Base-by-base conservation (phyloP, 2,329 filamentous ascomycete species). In the Uncinocarpus reesii region DNA sequence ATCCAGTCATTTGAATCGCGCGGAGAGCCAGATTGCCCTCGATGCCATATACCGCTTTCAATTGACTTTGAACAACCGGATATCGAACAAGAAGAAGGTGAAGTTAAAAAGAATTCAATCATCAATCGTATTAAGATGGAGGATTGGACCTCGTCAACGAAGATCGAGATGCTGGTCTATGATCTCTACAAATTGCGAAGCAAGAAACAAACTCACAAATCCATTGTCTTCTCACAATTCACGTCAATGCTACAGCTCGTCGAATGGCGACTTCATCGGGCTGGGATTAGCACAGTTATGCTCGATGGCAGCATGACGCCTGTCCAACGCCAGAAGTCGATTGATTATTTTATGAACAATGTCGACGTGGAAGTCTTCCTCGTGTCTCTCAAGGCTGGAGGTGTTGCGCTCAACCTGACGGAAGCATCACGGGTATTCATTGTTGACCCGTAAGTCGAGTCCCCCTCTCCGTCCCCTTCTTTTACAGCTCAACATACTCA, bases 81-180 rank as follows among this genome's bases (percentile, higher is more conserved):
- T 56, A 89, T 95, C 47, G 89, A 95, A 66, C 89, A 95, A 65
- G 86, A 95, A 53, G 85, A 90, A 63, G 76, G 80, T 1, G 70
- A 81, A 5, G 81, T 95, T 51, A 95, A 95, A 76, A 95, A 95
- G 69, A 89, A 81, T 11, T 95, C 88, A 1, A 98, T 98, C 65
- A 93, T 96, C 73, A 96, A 96, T 65, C 85, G 92, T 48, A 96
- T 98, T 69, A 87, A 90, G 67, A 95, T 96, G 89, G 86, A 94
- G 64, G 86, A 96, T 60, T 98, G 92, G 92, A 95, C 88, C 0
- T 95, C 87, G 0, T 95, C 88, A 1, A 95, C 89, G 53, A 98
- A 98, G 71, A 98, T 98, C 56, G 92, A 98, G 69, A 81, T 94
- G 64, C 78, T 98, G 4, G 84, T 96, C 7, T 93, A 95, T 61